These are phyloP conservation scores for Fusarium mangiferae DNA, from an alignment of 2,329 filamentous ascomycete species.

Conservation along the genomic window DNA sequence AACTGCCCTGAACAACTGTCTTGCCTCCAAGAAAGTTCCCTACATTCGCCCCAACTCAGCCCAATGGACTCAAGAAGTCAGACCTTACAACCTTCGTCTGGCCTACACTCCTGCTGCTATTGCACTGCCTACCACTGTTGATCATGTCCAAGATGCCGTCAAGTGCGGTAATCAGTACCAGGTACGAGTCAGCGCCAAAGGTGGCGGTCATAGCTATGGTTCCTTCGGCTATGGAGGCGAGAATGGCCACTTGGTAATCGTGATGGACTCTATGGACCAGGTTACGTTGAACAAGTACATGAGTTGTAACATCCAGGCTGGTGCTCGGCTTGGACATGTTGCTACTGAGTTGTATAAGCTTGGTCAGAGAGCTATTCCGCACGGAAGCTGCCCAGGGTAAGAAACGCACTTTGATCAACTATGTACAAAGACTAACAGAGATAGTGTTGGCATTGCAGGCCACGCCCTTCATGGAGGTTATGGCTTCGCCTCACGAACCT, in stretches of 20 bases:
- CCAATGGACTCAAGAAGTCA: slow-evolving; percentile 48
- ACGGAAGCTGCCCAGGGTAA: slow-evolving; percentile 65
- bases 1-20: slow-evolving; percentile 39
- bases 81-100: slow-evolving; percentile 49
- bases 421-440: neutral
- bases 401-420: neutral
- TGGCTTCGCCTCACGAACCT: slow-evolving; percentile 44
- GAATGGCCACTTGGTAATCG: slow-evolving; percentile 54
- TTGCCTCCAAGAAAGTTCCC: slow-evolving; percentile 37
- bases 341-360: slow-evolving; percentile 53
- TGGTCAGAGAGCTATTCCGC: slow-evolving; percentile 55
- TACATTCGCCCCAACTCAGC: slow-evolving; percentile 29
- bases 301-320: slow-evolving; percentile 49
- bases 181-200: slow-evolving; percentile 61
- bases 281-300: slow-evolving; percentile 42
- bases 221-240: slow-evolving; percentile 58
- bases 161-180: slow-evolving; percentile 54
- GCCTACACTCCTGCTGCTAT: slow-evolving; percentile 47
- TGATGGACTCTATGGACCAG: slow-evolving; percentile 52
- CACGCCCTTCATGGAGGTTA: slow-evolving; percentile 47
- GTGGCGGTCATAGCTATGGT: slow-evolving; percentile 65
- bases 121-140: slow-evolving; percentile 45
- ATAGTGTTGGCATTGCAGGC: slow-evolving; percentile 44
- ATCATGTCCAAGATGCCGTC: slow-evolving; percentile 58
- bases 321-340: slow-evolving; percentile 61